Conservation (phyloP, 176 grass and related monocot genomes). For the Triticum urartu region DNA sequence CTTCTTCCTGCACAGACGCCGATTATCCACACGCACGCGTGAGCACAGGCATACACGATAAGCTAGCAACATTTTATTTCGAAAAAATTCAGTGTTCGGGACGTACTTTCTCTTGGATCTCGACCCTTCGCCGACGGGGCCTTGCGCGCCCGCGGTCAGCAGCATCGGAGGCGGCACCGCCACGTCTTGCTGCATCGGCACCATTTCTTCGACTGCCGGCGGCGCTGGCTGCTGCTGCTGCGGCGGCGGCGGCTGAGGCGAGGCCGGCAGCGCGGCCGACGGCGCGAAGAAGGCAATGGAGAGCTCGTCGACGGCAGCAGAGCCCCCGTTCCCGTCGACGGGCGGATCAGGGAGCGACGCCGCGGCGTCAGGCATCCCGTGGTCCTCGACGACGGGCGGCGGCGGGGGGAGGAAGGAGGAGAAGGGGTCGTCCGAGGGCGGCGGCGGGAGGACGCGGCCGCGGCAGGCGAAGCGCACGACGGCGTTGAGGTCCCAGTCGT, state of each 20-base stretch:
- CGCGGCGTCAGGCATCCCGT: neutral
- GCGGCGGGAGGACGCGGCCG: neutral
- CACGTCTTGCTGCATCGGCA: neutral
- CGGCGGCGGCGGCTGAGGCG: neutral
- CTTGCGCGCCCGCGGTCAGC: neutral
- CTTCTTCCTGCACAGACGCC: constrained; percentile 49
- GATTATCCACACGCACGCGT: neutral
- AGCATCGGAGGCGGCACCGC: neutral
- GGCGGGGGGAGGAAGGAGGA: neutral
- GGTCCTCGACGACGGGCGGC: neutral
- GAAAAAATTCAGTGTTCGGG: neutral
- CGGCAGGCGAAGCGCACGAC: constrained; percentile 53
- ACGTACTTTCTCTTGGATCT: constrained; percentile 67
- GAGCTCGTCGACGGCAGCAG: constrained; percentile 39
- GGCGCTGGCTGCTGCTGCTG: neutral
- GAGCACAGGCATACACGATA: neutral
- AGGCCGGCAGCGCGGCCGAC: neutral
- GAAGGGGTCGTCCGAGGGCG: constrained; percentile 14
- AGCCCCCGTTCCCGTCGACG: neutral
- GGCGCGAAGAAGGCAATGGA: constrained; percentile 37
- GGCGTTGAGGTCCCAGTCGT: constrained; percentile 81
- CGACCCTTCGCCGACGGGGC: neutral
- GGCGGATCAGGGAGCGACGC: constrained; percentile 8
- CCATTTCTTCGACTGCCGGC: neutral
- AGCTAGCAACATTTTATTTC: neutral